Conservation (phyloP, 352 stramenopile species). For the Phytophthora tubulina region DNA sequence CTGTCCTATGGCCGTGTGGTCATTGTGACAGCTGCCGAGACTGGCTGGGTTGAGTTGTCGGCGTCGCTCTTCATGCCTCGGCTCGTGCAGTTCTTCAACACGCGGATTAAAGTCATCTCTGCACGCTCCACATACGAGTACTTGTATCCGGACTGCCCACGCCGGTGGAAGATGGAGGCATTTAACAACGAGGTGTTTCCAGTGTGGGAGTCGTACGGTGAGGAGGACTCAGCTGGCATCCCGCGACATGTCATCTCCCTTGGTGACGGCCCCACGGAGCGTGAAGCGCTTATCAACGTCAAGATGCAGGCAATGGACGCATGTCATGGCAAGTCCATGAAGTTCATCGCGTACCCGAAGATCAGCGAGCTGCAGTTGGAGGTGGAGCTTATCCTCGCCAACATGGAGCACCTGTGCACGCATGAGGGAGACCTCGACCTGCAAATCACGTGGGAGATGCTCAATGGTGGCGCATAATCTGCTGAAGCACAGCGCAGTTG, state of each 20-base stretch:
- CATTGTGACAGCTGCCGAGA: constrained; percentile 91
- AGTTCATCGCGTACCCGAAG: constrained; percentile 91
- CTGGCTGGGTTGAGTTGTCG: constrained; percentile 91
- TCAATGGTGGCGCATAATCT: constrained; percentile 60
- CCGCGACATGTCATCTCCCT: constrained; percentile 85
- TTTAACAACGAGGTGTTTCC: constrained; percentile 90
- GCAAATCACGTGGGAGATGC: constrained; percentile 90
- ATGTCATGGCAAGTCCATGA: constrained; percentile 89
- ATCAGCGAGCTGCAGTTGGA: constrained; percentile 82
- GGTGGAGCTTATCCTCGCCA: constrained; percentile 83
- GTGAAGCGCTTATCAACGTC: constrained; percentile 85
- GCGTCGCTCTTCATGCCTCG: constrained; percentile 89
- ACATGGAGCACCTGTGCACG: constrained; percentile 83
- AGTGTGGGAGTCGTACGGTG: constrained; percentile 76
- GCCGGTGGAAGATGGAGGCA: constrained; percentile 91
- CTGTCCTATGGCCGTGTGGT: constrained; percentile 82
- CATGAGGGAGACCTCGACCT: constrained; percentile 86
- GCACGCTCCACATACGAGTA: constrained; percentile 92
- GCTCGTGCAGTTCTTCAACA: constrained; percentile 80
- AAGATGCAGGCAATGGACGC: constrained; percentile 86
- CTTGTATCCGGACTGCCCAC: constrained; percentile 85
- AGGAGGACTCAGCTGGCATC: constrained; percentile 53
- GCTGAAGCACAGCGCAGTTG: constrained; percentile 7
- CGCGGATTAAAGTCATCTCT: constrained; percentile 90
- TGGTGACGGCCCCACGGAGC: constrained; percentile 85